Conservation (phyloP, 768 basidiomycete genomes). For the Leucocoprinus leucothites region DNA sequence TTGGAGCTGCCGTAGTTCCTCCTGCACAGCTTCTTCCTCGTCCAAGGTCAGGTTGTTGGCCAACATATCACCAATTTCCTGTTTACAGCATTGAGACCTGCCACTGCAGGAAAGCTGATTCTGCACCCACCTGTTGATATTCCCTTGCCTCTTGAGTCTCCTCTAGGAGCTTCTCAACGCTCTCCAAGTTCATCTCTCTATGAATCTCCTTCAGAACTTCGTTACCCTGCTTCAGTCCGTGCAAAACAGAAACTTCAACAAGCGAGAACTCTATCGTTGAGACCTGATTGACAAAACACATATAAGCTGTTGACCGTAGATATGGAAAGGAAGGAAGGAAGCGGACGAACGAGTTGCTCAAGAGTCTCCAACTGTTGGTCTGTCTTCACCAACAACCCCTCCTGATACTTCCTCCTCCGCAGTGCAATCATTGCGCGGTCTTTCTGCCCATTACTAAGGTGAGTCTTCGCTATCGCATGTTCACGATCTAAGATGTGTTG, state of each 20-base stretch:
- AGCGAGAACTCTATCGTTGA: constrained; percentile 96
- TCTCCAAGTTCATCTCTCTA: constrained; percentile 88
- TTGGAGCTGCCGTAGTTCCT: constrained; percentile 73
- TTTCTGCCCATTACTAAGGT: constrained; percentile 79
- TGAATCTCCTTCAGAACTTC: constrained; percentile 93
- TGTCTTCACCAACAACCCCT: constrained; percentile 81
- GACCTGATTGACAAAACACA: constrained; percentile 51
- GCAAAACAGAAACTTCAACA: constrained; percentile 88
- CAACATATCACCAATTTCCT: constrained; percentile 93
- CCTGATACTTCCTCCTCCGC: constrained; percentile 91
- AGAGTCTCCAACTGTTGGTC: constrained; percentile 86
- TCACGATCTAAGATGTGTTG: constrained; percentile 85
- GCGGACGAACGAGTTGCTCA: constrained; percentile 71
- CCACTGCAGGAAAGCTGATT: neutral
- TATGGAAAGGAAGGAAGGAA: neutral
- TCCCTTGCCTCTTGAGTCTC: constrained; percentile 91
- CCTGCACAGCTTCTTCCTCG: constrained; percentile 92
- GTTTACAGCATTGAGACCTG: neutral
- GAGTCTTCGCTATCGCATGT: constrained; percentile 82
- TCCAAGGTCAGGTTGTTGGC: constrained; percentile 78
- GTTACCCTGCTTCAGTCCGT: constrained; percentile 91
- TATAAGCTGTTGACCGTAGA: neutral
- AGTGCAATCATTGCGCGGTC: constrained; percentile 86
- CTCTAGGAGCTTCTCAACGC: constrained; percentile 90
- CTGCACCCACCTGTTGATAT: constrained; percentile 73